Evolutionary conservation across 441 rosid species (phyloP), one percentile per base, ranked within the genome.

Genomic region (Sinapis alba): DNA sequence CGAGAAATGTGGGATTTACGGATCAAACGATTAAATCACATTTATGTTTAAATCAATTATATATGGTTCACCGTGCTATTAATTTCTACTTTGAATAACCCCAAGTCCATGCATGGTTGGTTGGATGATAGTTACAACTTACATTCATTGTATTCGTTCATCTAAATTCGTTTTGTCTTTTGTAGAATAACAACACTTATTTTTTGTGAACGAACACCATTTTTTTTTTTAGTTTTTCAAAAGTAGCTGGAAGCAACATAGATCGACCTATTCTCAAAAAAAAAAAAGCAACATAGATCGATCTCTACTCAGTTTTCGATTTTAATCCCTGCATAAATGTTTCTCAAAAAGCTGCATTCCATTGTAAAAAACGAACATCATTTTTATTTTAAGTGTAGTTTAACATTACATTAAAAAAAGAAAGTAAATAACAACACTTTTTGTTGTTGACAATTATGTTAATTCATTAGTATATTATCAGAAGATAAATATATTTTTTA

Each of bases 41-140:
- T 7, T 15, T 47, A 50, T 16, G 21, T 50, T 16, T 7, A 7
- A 50, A 1, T 51, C 12, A 51, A 19, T 51, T 51, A 7, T n/a
- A n/a, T n/a, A n/a, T 19, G 53, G 19, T 16, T 47, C 9, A 3
- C 20, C 15, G 6, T 43, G 0, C 20, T 47, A 16, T 47, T 1
- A 47, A 47, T 16, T 47, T 16, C 20, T 15, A 53, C 7, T 53
- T 53, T 53, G 58, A 53, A 19, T 53, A 62, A 6, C n/a, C 13
- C 20, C 11, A 10, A 62, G 64, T 76, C 59, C 34, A 62, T 56
- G 71, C 34, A 53, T 56, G 71, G 75, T 69, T 76, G 24, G 75
- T 71, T 76, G 71, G 71, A 64, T 26, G 50, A 65, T 56, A 20
- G 75, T 76, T n/a, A n/a, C n/a, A n/a, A n/a, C n/a, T n/a, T 70